phyloP scores from a whole-genome alignment of 345 rosid genomes.

The Viola odorata region DNA sequence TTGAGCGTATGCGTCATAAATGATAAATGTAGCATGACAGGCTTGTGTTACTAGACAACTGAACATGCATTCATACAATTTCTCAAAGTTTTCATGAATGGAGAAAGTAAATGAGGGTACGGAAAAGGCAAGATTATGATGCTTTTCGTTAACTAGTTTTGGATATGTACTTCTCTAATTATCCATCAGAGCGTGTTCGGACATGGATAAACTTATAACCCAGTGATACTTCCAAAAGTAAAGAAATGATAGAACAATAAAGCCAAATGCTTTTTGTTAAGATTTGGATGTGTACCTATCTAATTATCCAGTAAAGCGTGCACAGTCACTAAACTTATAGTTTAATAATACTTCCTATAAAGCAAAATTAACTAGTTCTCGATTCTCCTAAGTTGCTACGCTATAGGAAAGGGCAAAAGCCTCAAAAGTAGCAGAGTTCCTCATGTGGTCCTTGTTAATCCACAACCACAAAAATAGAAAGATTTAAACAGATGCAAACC shows the following conservation, averaged over 20 bases:
- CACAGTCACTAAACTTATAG: too few relatives aligned
- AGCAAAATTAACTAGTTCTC: background rate
- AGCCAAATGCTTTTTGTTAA: background rate
- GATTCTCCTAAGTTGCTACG: background rate
- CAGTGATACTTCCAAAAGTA: too few relatives aligned
- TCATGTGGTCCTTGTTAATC: slow-evolving; percentile 30
- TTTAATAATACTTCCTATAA: too few relatives aligned
- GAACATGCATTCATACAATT: background rate
- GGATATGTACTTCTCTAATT: background rate
- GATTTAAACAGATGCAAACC: slow-evolving; percentile 9
- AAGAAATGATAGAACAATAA: background rate
- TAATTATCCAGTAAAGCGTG: background rate
- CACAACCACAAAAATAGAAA: slow-evolving; percentile 16
- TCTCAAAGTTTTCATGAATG: background rate
- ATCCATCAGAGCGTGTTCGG: background rate
- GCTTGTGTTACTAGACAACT: background rate
- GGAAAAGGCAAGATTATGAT: background rate
- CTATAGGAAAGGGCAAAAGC: too few relatives aligned
- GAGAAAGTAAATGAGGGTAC: background rate
- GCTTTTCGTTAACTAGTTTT: background rate
- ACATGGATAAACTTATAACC: too few relatives aligned
- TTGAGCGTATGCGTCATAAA: background rate
- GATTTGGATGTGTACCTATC: background rate
- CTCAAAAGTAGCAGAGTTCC: background rate
- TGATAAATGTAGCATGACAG: background rate